Evolutionary conservation across 139 green algal genomes (phyloP).

Genomic region (Picochlorum sp.): DNA sequence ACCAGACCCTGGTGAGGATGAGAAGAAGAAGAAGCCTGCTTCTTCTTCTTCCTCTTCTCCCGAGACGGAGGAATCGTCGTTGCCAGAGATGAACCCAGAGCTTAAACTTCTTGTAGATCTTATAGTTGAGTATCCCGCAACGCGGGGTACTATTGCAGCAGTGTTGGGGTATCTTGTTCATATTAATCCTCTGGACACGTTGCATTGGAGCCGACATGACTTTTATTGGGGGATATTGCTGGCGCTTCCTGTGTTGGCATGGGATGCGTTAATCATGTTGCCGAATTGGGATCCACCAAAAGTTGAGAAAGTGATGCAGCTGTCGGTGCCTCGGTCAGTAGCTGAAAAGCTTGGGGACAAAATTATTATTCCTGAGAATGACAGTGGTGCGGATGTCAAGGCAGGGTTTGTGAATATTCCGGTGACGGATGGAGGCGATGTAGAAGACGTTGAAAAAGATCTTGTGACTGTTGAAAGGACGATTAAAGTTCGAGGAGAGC

Average conservation of each 20-base stretch:
- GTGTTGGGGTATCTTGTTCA: neutral
- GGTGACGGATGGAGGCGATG: neutral
- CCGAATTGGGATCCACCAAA: constrained; percentile 1
- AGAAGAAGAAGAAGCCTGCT: no score
- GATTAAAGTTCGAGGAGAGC: constrained; percentile 10
- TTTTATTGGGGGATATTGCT: neutral
- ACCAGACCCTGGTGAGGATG: no score
- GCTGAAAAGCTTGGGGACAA: constrained; percentile 2
- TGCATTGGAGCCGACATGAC: neutral
- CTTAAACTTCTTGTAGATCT: constrained; percentile 6
- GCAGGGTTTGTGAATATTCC: neutral
- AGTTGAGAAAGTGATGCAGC: neutral
- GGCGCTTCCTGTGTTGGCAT: neutral
- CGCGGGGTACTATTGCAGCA: constrained; percentile 2
- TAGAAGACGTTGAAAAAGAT: constrained; percentile 6
- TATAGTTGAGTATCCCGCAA: constrained; percentile 4
- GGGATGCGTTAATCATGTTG: constrained; percentile 1
- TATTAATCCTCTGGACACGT: constrained; percentile 6
- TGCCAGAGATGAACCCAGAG: neutral
- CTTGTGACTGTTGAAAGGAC: constrained; percentile 21
- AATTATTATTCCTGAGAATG: neutral
- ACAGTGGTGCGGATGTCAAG: constrained; percentile 1
- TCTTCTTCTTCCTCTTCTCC: no score
- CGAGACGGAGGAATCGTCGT: no score
- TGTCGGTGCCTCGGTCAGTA: neutral